Evolutionary conservation across 257 asterid genomes (phyloP).

Genomic region (Fraxinus americana): DNA sequence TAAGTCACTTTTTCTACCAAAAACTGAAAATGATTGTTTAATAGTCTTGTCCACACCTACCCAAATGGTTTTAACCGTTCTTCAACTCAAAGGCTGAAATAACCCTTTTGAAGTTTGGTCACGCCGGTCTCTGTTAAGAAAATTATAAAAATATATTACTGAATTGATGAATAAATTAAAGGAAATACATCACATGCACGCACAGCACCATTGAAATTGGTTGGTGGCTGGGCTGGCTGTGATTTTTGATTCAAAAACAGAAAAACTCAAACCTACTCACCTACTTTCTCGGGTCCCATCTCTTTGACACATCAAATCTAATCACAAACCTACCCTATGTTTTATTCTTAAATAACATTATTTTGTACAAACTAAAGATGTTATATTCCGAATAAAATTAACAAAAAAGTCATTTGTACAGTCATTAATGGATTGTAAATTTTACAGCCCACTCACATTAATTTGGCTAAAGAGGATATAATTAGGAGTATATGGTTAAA

Average conservation of each 20-base stretch:
- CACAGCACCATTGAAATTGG: background rate
- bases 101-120: slow-evolving; percentile 18
- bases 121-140: slow-evolving; percentile 20
- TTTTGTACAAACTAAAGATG: no score
- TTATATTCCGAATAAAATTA: no score
- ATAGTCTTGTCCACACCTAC: background rate
- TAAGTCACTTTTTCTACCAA: slow-evolving; percentile 27
- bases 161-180: slow-evolving; percentile 10
- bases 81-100: slow-evolving; percentile 8
- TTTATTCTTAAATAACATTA: no score
- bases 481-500: no score
- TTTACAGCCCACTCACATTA: no score
- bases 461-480: no score
- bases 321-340: background rate
- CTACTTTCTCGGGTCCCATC: background rate
- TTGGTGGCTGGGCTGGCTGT: background rate
- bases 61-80: background rate
- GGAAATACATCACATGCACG: background rate
- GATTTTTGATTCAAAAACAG: background rate
- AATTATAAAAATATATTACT: background rate
- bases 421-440: no score
- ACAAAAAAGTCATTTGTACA: no score
- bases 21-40: background rate
- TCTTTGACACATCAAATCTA: background rate
- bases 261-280: background rate